Evolutionary conservation across 2,329 filamentous ascomycete genomes (phyloP), one percentile per base, ranked within the genome.

Genomic region (Chaetomiaceae sp.): DNA sequence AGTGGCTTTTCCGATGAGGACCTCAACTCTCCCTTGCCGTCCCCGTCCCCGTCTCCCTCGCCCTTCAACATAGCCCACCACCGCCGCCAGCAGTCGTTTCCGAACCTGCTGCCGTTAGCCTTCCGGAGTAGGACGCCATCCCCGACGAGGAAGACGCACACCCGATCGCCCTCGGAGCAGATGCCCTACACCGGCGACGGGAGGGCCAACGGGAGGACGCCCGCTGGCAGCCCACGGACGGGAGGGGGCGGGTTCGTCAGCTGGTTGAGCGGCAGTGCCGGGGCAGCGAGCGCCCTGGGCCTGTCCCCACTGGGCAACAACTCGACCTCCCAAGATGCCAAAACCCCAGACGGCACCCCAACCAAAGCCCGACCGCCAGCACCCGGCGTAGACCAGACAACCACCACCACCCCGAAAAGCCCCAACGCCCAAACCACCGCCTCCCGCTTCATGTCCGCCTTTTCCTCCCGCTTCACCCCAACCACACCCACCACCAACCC

Each of bases 101-200:
- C 69, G 21, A 69, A 64, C 56, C 56, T 66, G 48, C 58, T 68
- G 48, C 63, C 68, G 30, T 48, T 60, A 9, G 51, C 58, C 48
- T 60, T 66, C 47, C 51, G 58, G 40, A 64, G 59, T 54, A 59
- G 62, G 51, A 60, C 64, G 33, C 63, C 62, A 14, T 63, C 62
- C 27, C 64, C 64, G 4, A 61, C 58, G 21, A 56, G 61, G 51
- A 63, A 58, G 55, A 56, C 56, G 16, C 55, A 55, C 40, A 45
- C 37, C 23, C 48, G 57, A 16, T 59, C 56, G 13, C 48, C 55
- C 23, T 61, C 56, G 16, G 61, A 64, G 39, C 68, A 66, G 39
- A 74, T 74, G 71, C 64, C 69, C 17, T 61, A 69, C 42, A 74
- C 72, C 44, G 72, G 72, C 48, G 72, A 74, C 54, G 63, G 63